Conservation (phyloP, 2,329 filamentous ascomycete species). For the Coleophoma cylindrospora region DNA sequence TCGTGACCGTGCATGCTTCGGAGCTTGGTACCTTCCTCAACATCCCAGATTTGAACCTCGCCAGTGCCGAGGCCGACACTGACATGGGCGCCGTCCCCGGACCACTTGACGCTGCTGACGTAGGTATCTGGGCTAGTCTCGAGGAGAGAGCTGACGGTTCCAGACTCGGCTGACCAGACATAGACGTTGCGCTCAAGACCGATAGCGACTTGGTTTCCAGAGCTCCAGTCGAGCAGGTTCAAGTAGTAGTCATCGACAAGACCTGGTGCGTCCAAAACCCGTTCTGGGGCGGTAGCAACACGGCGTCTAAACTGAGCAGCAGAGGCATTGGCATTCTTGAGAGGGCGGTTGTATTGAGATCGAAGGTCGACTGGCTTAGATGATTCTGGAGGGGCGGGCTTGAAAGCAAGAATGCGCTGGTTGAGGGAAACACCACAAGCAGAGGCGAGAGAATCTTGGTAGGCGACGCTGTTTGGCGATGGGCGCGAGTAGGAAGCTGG, state of each 20-base stretch:
- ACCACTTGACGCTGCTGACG: conserved; percentile 98
- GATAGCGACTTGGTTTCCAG: conserved; percentile 95
- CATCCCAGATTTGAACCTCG: conserved; percentile 99
- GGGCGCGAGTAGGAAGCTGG: conserved; percentile 67
- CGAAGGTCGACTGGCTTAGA: conserved; percentile 97
- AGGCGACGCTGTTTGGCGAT: conserved; percentile 82
- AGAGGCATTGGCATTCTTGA: conserved; percentile 69
- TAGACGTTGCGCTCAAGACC: conserved; percentile 96
- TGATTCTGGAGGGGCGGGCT: conserved; percentile 95
- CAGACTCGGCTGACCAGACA: conserved; percentile 95
- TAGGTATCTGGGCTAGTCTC: conserved; percentile 90
- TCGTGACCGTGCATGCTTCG: conserved; percentile 99
- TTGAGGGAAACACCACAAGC: conserved; percentile 91
- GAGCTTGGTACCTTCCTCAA: conserved; percentile 89
- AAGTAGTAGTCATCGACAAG: conserved; percentile 99
- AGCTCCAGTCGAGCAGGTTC: conserved; percentile 97
- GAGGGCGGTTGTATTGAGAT: conserved; percentile 94
- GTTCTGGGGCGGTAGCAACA: conserved; percentile 90
- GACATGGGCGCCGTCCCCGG: conserved; percentile 92
- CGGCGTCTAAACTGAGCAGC: conserved; percentile 86
- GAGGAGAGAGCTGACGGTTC: conserved; percentile 80
- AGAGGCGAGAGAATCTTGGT: conserved; percentile 84
- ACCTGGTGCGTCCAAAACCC: conserved; percentile 91
- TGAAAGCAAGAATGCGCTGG: conserved; percentile 95
- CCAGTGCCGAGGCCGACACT: conserved; percentile 91